Conservation (phyloP, 164 flowering plant species). For the Liriodendron chinense region DNA sequence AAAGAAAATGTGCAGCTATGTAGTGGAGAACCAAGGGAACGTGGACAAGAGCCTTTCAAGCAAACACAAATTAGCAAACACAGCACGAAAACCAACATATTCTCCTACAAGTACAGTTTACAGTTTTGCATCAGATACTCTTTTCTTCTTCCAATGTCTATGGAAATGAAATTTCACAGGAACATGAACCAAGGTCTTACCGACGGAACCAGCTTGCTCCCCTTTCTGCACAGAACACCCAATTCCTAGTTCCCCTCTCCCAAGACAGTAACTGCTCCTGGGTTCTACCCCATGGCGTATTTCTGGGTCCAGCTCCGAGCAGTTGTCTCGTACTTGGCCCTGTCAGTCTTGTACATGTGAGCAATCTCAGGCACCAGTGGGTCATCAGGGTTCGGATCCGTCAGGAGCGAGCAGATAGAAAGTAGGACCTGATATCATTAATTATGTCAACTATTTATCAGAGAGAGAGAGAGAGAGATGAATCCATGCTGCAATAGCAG, state of each 20-base stretch:
- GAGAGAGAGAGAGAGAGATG: background rate
- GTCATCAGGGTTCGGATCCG: slow-evolving; percentile 84
- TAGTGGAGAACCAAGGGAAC: too few relatives aligned
- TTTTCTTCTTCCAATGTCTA: background rate
- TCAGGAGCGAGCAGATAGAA: slow-evolving; percentile 73
- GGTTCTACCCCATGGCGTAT: slow-evolving; percentile 73
- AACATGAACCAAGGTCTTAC: background rate
- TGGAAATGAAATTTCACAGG: background rate
- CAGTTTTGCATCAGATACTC: background rate
- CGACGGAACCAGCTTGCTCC: background rate
- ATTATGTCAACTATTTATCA: background rate
- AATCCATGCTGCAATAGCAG: background rate
- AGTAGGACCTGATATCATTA: slow-evolving; percentile 50
- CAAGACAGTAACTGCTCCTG: background rate
- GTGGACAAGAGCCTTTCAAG: background rate
- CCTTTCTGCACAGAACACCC: background rate
- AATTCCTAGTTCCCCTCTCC: background rate
- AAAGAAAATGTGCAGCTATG: too few relatives aligned
- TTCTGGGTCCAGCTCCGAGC: slow-evolving; percentile 94
- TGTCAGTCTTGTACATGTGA: slow-evolving; percentile 85
- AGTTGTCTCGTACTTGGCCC: slow-evolving; percentile 70
- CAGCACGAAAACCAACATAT: background rate
- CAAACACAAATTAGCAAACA: background rate
- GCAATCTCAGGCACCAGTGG: slow-evolving; percentile 86
- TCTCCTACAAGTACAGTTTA: background rate